Conservation (phyloP, 306 rosid genomes). For the Abrus pulchellus region DNA sequence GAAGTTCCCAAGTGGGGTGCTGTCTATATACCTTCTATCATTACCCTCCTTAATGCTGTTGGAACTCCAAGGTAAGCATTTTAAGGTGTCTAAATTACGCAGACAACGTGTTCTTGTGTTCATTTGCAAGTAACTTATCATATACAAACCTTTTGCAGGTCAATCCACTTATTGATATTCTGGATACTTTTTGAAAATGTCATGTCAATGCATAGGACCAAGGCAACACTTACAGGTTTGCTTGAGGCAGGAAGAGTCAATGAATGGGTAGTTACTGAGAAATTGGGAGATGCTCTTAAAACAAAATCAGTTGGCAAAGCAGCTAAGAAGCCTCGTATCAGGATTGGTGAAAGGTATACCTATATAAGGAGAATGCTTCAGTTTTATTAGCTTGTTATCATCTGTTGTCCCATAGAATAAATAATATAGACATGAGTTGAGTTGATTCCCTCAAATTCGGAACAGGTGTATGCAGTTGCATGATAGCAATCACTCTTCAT, state of each 20-base stretch:
- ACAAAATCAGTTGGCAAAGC: slow-evolving; percentile 68
- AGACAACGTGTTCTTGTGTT: not conserved
- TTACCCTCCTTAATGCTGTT: slow-evolving; percentile 92
- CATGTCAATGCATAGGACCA: slow-evolving; percentile 94
- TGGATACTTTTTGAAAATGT: slow-evolving; percentile 97
- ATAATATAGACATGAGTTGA: not conserved
- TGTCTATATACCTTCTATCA: slow-evolving; percentile 83
- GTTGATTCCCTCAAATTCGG: slow-evolving; percentile 5
- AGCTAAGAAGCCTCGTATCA: slow-evolving; percentile 60
- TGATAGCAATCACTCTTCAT: not conserved
- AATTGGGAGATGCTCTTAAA: slow-evolving; percentile 91
- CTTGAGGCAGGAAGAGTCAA: slow-evolving; percentile 84
- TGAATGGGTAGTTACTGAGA: slow-evolving; percentile 96
- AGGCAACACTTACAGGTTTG: slow-evolving; percentile 87
- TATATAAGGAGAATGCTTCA: not conserved
- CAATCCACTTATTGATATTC: slow-evolving; percentile 81
- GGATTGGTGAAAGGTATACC: slow-evolving; percentile 67
- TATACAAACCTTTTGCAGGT: slow-evolving; percentile 58
- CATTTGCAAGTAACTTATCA: slow-evolving; percentile 19
- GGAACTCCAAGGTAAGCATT: slow-evolving; percentile 85
- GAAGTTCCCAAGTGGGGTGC: slow-evolving; percentile 94
- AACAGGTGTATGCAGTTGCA: not conserved
- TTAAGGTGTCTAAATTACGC: not conserved
- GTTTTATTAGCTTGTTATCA: not conserved
- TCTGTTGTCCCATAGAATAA: not conserved